Base-by-base conservation (phyloP, 2,329 filamentous ascomycete genomes). In the Phialophora chinensis region DNA sequence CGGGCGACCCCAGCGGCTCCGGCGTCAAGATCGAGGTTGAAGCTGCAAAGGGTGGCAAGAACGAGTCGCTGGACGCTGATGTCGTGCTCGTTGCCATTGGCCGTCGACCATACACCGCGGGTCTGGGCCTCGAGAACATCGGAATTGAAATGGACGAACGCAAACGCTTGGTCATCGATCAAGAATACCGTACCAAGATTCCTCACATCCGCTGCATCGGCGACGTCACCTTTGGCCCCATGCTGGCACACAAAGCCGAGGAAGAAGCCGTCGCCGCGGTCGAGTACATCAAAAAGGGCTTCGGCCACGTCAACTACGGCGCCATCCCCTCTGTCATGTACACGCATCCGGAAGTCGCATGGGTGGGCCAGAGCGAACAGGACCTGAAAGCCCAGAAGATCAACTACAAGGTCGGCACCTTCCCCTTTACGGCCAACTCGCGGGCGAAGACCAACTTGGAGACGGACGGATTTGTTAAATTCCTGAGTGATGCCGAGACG, bases 281-380 rank as follows among this genome's bases (percentile, higher is more conserved):
- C 70, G 95, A 99, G 82, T 98, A 93, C 85, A 95, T 99, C 82
- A 94, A 92, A 84, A 98, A 98, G 86, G 93, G 93, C 72, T 91
- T 96, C 81, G 95, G 95, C 66, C 95, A 99, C 81, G 95, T 99
- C 82, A 99, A 99, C 90, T 99, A 99, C 83, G 92, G 88, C 76
- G 92, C 91, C 80, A 99, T 99, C 77, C 95, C 95, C 72, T 95
- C 92, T 38, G 95, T 99, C 83, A 99, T 99, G 95, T 99, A 99
- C 87, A 98, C 95, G 11, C 90, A 97, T 84, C 95, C 95, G 38
- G 95, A 99, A 81, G 95, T 98, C 72, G 93, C 95, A 42, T 99
- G 95, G 95, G 95, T 99, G 55, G 95, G 95, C 66, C 93, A 97
- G 85, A 97, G 90, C 79, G 95, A 99, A 85, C 91, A 94, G 78